Conservation (phyloP, 1,284 basidiomycete species). For the Cutaneotrichosporon mucoides region DNA sequence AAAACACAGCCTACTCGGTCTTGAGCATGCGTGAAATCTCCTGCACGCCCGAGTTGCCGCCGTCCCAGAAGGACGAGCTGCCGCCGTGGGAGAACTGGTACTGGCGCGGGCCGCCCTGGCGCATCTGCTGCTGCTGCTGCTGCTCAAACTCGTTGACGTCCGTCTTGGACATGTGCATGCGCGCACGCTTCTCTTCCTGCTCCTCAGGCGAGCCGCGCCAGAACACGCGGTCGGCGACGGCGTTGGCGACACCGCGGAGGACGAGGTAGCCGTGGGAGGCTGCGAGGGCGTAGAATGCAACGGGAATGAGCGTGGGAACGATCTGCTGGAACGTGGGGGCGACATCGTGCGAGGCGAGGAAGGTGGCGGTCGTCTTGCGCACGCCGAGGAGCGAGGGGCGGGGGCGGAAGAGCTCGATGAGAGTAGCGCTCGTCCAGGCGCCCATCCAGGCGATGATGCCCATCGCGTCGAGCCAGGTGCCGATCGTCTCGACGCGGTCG, state of each 20-base stretch:
- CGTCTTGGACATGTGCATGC: background rate
- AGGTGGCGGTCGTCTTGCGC: constrained; percentile 22
- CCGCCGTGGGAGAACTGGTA: constrained; percentile 4
- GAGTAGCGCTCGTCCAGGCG: constrained; percentile 74
- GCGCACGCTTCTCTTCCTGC: constrained; percentile 2
- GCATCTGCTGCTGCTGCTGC: background rate
- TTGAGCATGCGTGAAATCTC: constrained; percentile 22
- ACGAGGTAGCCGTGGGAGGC: constrained; percentile 77
- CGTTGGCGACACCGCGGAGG: constrained; percentile 60
- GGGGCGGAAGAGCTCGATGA: constrained; percentile 75
- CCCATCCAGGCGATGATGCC: constrained; percentile 84
- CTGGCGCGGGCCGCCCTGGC: background rate
- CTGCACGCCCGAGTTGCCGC: constrained; percentile 36
- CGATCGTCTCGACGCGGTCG: constrained; percentile 79
- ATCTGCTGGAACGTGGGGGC: constrained; percentile 29
- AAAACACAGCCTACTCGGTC: too few relatives aligned
- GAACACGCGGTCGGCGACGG: constrained; percentile 65
- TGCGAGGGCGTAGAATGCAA: constrained; percentile 68
- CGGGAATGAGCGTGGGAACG: constrained; percentile 55
- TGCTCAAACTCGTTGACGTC: background rate
- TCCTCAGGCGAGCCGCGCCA: constrained; percentile 69
- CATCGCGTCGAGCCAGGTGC: constrained; percentile 87
- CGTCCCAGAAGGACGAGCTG: constrained; percentile 38
- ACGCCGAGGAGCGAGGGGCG: background rate
- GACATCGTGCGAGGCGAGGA: constrained; percentile 32